A percentile compares a stretch with the other conserved stretches of the same genome.
phyloP scores from a whole-genome alignment of 2,329 filamentous ascomycete genomes.

The Pseudogymnoascus sp. region DNA sequence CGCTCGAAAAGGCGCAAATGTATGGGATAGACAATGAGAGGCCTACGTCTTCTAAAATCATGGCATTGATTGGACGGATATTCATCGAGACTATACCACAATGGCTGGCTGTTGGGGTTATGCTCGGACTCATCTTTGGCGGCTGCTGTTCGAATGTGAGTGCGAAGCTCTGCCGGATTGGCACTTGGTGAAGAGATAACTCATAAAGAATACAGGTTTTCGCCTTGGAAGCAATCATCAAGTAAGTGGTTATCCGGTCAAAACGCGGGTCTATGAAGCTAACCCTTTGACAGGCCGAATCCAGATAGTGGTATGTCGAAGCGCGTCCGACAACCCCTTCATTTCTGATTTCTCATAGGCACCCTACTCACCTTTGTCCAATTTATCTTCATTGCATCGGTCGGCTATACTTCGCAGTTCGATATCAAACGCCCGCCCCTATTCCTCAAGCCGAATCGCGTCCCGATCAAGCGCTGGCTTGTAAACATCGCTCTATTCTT shows the following conservation, averaged over 20 bases:
- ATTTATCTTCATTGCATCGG: conserved; percentile 74
- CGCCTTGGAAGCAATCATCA: conserved; percentile 88
- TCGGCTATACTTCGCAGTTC: conserved; percentile 69
- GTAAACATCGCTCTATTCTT: conserved; percentile 89
- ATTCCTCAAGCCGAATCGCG: conserved; percentile 67
- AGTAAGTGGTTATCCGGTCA: conserved; percentile 47
- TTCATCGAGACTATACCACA: conserved; percentile 52
- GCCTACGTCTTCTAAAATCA: conserved; percentile 41
- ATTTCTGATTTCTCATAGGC: conserved; percentile 40
- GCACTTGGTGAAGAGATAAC: conserved; percentile 14
- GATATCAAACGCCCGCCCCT: conserved; percentile 59
- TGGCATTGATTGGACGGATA: conserved; percentile 44
- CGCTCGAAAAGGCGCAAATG: conserved; percentile 46
- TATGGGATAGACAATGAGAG: conserved; percentile 48
- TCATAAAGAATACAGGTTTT: conserved; percentile 61
- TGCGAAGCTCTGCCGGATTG: conserved; percentile 16
- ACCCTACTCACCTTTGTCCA: conserved; percentile 84
- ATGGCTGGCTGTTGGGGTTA: conserved; percentile 56
- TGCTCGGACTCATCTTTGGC: conserved; percentile 84
- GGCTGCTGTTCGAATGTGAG: conserved; percentile 89
- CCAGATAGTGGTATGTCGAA: conserved; percentile 63
- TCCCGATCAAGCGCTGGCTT: conserved; percentile 78
- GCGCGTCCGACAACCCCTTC: background rate
- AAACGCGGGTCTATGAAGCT: background rate
- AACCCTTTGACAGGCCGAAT: conserved; percentile 54